Conservation (phyloP, 1,139 yeast species). For the Nakaseomyces bracarensis region DNA sequence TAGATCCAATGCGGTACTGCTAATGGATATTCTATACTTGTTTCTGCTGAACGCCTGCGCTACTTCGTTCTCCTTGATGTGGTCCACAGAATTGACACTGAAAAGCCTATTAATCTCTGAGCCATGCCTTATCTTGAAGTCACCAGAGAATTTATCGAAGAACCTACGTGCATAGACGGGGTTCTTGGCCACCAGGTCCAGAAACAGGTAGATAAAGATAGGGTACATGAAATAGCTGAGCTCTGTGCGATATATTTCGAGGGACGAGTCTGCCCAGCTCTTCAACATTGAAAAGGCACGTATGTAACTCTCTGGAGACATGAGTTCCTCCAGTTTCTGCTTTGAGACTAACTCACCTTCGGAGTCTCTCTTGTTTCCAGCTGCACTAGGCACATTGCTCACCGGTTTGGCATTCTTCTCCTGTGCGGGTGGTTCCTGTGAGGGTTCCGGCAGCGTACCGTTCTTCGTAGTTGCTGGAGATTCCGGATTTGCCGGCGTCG, state of each 20-base stretch:
- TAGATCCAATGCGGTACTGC: constrained; percentile 78
- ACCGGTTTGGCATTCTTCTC: constrained; percentile 32
- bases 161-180: constrained; percentile 60
- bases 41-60: constrained; percentile 66
- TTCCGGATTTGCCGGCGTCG: constrained; percentile 43
- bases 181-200: constrained; percentile 65
- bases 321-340: constrained; percentile 19
- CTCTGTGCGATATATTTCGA: constrained; percentile 89
- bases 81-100: constrained; percentile 71
- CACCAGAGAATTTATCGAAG: constrained; percentile 64
- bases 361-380: constrained; percentile 34
- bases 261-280: constrained; percentile 85
- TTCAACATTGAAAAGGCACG: constrained; percentile 74
- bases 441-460: constrained; percentile 28
- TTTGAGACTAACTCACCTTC: constrained; percentile 34
- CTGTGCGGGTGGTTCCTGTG: constrained; percentile 31
- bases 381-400: constrained; percentile 28
- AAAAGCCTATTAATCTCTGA: constrained; percentile 65
- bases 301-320: constrained; percentile 62
- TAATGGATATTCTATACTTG: constrained; percentile 67
- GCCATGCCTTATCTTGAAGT: constrained; percentile 70
- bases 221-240: constrained; percentile 79
- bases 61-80: constrained; percentile 70
- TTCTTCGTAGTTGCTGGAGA: constrained; percentile 32
- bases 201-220: constrained; percentile 76